Base-by-base conservation (phyloP, 129 eudicot species). In the Calendula officinalis region DNA sequence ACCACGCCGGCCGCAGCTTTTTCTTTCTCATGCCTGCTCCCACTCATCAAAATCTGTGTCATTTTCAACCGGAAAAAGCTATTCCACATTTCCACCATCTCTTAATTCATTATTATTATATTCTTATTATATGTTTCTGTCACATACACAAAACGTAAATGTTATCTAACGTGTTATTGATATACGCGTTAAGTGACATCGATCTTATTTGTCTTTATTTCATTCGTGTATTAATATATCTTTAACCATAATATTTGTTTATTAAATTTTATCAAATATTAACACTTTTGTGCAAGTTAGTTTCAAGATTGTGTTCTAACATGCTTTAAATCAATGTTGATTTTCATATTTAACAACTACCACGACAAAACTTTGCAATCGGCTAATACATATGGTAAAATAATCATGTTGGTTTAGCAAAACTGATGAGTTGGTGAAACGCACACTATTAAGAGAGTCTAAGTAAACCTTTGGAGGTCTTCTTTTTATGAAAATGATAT, bases 1-100 rank as follows among this genome's bases (percentile, higher is more conserved):
- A 78, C 83, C 83, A 78, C 73, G 83, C 80, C 81, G 75, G 85
- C 95, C 78, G 76, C 91, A 78, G 80, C 85, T 81, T 84, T 87
- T 60, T 62, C 34, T 73, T 69, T 73, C 60, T 79, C 84, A 81
- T 78, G 88, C 83, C 94, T 80, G 80, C 90, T 77, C 86, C 84
- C 81, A 80, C 81, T 79, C 82, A 68, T 42, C 34, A 32, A 60
- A 69, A 51, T 65, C 60, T 42, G 55, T 76, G 67, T 71, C 76
- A 45, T 76, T 58, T 70, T 67, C 78, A 40, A 8, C 56, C 34
- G 44, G 34, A 15, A 66, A 75, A 68, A 79, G 68, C 66, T 37
- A 79, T 22, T 2, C 30, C 30, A 22, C n/a, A n/a, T n/a, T 60
- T 79, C 77, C 81, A 83, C 84, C 71, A 73, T 70, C 69, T 48